These are phyloP conservation scores for Linnemannia elongata DNA, from an alignment of 192 early-diverging fungal genomes.

Conservation along the genomic window DNA sequence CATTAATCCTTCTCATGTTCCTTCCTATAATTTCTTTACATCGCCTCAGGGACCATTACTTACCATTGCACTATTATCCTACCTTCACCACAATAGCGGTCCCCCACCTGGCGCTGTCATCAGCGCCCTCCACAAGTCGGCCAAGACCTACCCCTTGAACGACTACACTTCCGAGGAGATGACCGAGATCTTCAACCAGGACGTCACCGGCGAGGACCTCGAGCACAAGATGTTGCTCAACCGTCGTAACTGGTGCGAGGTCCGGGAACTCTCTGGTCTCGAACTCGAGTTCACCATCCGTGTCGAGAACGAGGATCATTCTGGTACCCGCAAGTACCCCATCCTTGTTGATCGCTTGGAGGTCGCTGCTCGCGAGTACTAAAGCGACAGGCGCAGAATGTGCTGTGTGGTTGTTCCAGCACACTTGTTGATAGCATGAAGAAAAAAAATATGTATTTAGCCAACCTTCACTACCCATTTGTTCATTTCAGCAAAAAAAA, in stretches of 20 bases:
- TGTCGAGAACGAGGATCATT: conserved; percentile 48
- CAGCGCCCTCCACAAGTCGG: conserved; percentile 72
- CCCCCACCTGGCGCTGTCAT: conserved; percentile 82
- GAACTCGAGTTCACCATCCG: conserved; percentile 52
- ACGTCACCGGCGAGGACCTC: conserved; percentile 69
- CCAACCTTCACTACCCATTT: not conserved
- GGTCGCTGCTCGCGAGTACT: conserved; percentile 28
- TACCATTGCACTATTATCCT: not conserved
- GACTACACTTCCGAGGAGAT: conserved; percentile 77
- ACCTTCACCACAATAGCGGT: conserved; percentile 7
- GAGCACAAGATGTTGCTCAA: conserved; percentile 50
- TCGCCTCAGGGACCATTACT: not conserved
- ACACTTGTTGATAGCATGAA: not conserved
- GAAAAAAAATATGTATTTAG: conserved; percentile 1
- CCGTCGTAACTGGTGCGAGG: conserved; percentile 56
- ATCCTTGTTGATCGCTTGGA: conserved; percentile 43
- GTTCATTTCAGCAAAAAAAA: not conserved
- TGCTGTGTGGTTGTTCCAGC: not conserved
- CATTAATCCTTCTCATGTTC: not conserved
- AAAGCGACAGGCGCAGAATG: not conserved
- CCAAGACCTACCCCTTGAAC: conserved; percentile 72
- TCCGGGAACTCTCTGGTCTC: conserved; percentile 39
- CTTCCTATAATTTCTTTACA: not conserved
- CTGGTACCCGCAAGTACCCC: conserved; percentile 47
- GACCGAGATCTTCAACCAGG: conserved; percentile 77